These are phyloP conservation scores for Calonectria hawksworthii DNA, from an alignment of 2,329 filamentous ascomycete genomes.

Conservation along the genomic window DNA sequence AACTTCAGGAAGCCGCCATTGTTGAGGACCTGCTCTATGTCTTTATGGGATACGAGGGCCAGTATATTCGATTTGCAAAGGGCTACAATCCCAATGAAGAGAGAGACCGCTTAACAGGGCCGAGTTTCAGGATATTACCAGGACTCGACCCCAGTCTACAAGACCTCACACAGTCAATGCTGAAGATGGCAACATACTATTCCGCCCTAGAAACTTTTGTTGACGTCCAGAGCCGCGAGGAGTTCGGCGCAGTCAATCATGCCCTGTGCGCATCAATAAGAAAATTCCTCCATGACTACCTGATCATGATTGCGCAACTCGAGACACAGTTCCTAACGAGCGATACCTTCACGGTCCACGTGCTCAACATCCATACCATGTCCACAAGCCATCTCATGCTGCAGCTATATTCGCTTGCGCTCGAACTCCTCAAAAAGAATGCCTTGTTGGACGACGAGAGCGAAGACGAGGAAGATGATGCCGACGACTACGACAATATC, in stretches of 20 bases:
- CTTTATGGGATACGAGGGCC: slow-evolving; percentile 99
- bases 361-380: slow-evolving; percentile 91
- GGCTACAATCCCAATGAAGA: slow-evolving; percentile 88
- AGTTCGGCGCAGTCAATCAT: slow-evolving; percentile 96
- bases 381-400: slow-evolving; percentile 92
- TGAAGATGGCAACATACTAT: slow-evolving; percentile 95
- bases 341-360: slow-evolving; percentile 89
- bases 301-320: slow-evolving; percentile 91
- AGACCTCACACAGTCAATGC: slow-evolving; percentile 88
- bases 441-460: slow-evolving; percentile 87
- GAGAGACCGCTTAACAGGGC: slow-evolving; percentile 87
- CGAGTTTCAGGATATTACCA: slow-evolving; percentile 81
- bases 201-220: slow-evolving; percentile 92
- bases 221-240: slow-evolving; percentile 91
- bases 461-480: slow-evolving; percentile 79
- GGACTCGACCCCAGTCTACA: slow-evolving; percentile 93
- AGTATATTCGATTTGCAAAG: slow-evolving; percentile 90
- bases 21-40: slow-evolving; percentile 93
- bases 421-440: slow-evolving; percentile 90
- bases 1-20: slow-evolving; percentile 88
- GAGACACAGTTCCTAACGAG: slow-evolving; percentile 95
- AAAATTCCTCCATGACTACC: slow-evolving; percentile 91
- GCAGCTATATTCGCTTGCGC: slow-evolving; percentile 88
- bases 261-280: slow-evolving; percentile 95
- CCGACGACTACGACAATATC: slow-evolving; percentile 92